Percentiles rank a stretch among this genome's conserved stretches.
Evolutionary conservation across 2,329 filamentous ascomycete species (phyloP).

Genomic region (Aspergillus alliaceus): DNA sequence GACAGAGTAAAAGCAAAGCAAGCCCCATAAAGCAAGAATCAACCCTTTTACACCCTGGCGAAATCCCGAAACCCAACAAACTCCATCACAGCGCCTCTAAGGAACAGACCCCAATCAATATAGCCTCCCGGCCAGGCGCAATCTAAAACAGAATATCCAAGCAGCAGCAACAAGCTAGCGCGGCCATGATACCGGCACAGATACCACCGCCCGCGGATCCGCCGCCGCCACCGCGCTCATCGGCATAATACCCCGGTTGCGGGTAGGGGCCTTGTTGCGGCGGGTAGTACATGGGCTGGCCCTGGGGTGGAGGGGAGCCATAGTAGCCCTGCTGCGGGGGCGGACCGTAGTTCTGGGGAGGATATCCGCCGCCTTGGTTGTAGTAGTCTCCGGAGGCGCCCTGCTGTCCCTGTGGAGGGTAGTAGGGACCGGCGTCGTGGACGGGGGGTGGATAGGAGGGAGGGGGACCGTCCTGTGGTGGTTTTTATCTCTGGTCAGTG

Average conservation of each 20-base stretch:
- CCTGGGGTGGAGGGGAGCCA: constrained; percentile 22
- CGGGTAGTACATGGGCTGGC: constrained; percentile 27
- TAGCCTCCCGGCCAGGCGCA: background rate
- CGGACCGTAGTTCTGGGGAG: constrained; percentile 29
- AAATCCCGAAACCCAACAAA: background rate
- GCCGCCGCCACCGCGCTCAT: constrained; percentile 32
- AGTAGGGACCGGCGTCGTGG: constrained; percentile 34
- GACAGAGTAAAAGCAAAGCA: too few relatives aligned
- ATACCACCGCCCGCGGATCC: constrained; percentile 37
- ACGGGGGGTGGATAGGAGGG: constrained; percentile 38
- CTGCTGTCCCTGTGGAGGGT: constrained; percentile 24
- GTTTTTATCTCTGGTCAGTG: background rate
- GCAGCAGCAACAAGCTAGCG: constrained; percentile 52
- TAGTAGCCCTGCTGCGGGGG: constrained; percentile 31
- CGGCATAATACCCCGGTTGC: constrained; percentile 40
- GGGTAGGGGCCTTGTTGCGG: constrained; percentile 34
- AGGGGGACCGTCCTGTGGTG: constrained; percentile 31
- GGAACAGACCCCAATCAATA: background rate
- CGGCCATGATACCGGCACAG: constrained; percentile 49
- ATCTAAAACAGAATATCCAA: constrained; percentile 47
- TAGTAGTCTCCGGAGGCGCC: constrained; percentile 37
- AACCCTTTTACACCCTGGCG: background rate
- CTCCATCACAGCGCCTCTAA: constrained; percentile 3
- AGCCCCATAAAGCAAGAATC: background rate
- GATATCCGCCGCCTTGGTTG: constrained; percentile 26